These are phyloP conservation scores for Viola pubescens DNA, from an alignment of 441 rosid species.

Conservation along the genomic window DNA sequence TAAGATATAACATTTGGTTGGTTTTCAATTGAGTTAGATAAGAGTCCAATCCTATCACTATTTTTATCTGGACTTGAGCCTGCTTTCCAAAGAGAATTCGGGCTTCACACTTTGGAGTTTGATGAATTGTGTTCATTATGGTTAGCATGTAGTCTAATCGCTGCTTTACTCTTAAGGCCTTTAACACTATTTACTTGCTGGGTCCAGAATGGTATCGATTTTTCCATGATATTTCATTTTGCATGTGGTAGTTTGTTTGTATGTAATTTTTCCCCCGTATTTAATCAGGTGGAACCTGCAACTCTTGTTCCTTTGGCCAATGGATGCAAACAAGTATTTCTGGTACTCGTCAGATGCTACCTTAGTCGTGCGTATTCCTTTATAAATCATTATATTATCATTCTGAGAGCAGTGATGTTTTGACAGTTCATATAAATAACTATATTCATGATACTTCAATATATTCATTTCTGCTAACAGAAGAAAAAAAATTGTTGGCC, in stretches of 20 bases:
- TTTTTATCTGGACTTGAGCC: no score
- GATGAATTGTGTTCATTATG: no score
- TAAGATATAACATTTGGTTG: no score
- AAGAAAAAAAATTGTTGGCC: no score
- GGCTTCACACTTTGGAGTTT: no score
- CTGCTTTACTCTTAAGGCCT: no score
- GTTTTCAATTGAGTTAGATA: no score
- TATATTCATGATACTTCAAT: neutral
- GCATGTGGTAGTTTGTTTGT: neutral
- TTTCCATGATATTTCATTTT: neutral
- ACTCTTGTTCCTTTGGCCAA: constrained; percentile 85
- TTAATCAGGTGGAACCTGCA: constrained; percentile 84
- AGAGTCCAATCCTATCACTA: no score
- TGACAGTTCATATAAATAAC: neutral
- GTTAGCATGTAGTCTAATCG: no score
- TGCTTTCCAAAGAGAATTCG: no score
- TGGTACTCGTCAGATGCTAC: constrained; percentile 43
- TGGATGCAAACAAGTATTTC: constrained; percentile 97
- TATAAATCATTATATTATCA: neutral
- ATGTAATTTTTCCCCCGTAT: neutral
- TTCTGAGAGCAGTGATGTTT: neutral
- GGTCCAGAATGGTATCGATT: neutral
- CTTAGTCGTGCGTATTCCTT: constrained; percentile 3
- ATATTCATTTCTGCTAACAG: no score
- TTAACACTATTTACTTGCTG: no score